phyloP scores from a whole-genome alignment of 2,329 filamentous ascomycete genomes.

The Aspergillus hortae region DNA sequence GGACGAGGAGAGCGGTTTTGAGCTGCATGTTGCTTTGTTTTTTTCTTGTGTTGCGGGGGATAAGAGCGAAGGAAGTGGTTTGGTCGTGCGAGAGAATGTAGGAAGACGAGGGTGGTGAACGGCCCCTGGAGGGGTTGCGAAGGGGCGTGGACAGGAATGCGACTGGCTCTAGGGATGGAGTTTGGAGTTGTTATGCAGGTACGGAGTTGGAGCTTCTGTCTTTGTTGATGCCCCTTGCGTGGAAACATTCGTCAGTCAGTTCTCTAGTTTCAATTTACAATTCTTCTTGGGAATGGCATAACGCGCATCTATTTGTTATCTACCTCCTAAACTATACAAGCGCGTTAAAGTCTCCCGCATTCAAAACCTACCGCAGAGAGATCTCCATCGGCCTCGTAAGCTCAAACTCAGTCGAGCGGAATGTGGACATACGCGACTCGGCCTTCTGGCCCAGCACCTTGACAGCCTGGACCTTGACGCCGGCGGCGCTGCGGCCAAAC shows the following conservation, averaged over 20 bases:
- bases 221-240: too few species aligned
- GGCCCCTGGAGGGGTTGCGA: too few species aligned
- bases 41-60: too few species aligned
- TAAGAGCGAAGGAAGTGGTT: too few species aligned
- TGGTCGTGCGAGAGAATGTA: too few species aligned
- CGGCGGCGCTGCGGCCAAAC: conserved; percentile 21
- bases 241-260: neutral
- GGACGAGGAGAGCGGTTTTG: conserved; percentile 12
- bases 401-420: conserved; percentile 11
- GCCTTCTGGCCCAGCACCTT: conserved; percentile 28
- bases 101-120: too few species aligned
- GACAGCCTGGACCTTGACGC: conserved; percentile 30
- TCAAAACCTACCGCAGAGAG: conserved; percentile 7
- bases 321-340: neutral
- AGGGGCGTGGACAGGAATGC: too few species aligned
- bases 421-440: conserved; percentile 1
- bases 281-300: too few species aligned
- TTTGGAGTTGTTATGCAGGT: too few species aligned
- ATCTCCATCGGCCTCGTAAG: conserved; percentile 12
- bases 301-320: too few species aligned
- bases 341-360: neutral
- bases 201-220: too few species aligned
- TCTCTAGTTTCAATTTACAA: neutral
- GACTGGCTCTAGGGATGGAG: too few species aligned
- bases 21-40: conserved; percentile 12